phyloP scores from a whole-genome alignment of 2,329 filamentous ascomycete species.

The Microdochium paspali region DNA sequence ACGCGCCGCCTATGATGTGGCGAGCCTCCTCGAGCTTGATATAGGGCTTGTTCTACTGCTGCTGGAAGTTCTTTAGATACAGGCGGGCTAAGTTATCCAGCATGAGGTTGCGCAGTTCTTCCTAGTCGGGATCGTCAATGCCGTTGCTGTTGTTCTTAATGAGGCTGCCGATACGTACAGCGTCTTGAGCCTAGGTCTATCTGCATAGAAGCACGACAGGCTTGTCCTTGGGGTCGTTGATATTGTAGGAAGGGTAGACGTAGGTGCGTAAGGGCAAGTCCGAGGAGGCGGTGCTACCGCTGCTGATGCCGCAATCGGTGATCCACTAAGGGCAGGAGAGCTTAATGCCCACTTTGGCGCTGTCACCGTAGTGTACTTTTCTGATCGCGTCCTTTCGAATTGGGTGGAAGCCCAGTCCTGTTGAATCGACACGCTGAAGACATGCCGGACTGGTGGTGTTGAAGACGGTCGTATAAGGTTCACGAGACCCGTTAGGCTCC shows the following conservation, averaged over 20 bases:
- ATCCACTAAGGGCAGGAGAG: too few species aligned
- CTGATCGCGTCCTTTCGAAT: conserved; percentile 15
- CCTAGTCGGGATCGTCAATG: too few species aligned
- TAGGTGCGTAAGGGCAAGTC: conserved; percentile 16
- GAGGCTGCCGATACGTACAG: too few species aligned
- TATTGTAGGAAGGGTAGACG: conserved; percentile 22
- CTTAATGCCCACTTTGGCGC: too few species aligned
- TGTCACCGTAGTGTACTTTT: too few species aligned
- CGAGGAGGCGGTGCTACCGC: conserved; percentile 15
- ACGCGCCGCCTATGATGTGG: conserved; percentile 1
- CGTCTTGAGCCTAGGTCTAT: too few species aligned
- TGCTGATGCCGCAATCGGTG: conserved; percentile 7
- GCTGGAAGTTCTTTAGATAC: too few species aligned
- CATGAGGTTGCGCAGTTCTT: too few species aligned
- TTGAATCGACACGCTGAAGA: conserved; percentile 7
- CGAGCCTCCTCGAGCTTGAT: conserved; percentile 3
- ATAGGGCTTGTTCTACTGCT: background rate
- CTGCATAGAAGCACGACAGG: too few species aligned
- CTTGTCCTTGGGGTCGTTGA: conserved; percentile 6
- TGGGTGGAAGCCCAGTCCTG: conserved; percentile 4
- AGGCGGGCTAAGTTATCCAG: too few species aligned
- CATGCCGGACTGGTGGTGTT: conserved; percentile 9
- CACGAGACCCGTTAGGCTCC: conserved; percentile 3
- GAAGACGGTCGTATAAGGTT: conserved; percentile 7
- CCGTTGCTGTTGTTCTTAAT: too few species aligned